Conservation (phyloP, 2,329 filamentous ascomycete genomes). For the Scedosporium dehoogii region DNA sequence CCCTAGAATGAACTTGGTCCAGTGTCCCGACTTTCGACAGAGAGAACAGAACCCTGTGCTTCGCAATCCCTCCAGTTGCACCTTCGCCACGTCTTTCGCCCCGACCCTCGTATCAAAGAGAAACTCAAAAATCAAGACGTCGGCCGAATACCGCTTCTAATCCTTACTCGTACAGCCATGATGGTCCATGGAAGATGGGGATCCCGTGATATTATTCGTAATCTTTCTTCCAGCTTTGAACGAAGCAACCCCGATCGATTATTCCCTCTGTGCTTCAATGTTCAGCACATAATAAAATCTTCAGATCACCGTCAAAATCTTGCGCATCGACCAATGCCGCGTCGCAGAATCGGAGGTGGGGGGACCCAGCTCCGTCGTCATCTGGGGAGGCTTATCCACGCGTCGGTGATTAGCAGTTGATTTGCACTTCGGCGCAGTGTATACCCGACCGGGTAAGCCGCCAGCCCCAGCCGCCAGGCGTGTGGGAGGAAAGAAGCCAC, state of each 20-base stretch:
- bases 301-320: not conserved
- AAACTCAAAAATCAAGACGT: not conserved
- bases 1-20: no score
- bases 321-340: not conserved
- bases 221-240: no score
- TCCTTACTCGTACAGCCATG: not conserved
- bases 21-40: no score
- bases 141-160: not conserved
- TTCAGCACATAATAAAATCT: not conserved
- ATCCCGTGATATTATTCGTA: no score
- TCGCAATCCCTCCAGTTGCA: no score
- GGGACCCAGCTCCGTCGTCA: not conserved
- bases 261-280: no score
- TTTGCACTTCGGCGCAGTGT: not conserved
- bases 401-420: not conserved
- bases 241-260: no score
- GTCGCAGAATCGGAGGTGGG: not conserved
- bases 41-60: no score
- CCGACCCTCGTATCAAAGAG: no score
- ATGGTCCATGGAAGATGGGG: no score
- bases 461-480: not conserved
- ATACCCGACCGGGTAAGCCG: not conserved
- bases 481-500: not conserved
- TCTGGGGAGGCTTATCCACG: not conserved
- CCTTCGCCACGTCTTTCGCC: no score